These are phyloP conservation scores for Rhodosporidiobolus odoratus DNA, from an alignment of 768 basidiomycete genomes.

Conservation along the genomic window DNA sequence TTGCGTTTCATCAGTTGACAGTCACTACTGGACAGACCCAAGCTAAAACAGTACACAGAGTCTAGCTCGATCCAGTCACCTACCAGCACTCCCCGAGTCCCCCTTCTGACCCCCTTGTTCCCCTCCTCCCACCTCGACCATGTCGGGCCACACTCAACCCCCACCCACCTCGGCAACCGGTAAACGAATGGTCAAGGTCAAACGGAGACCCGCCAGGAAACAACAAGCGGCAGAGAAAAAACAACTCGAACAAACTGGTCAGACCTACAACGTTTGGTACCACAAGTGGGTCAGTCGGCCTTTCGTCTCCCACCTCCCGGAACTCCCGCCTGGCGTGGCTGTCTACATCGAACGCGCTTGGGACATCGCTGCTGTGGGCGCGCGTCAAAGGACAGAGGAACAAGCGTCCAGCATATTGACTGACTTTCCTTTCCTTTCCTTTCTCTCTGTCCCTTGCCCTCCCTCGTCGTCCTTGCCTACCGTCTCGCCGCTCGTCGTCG, in stretches of 20 bases:
- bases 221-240: constrained; percentile 39
- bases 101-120: background rate
- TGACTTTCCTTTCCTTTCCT: no score
- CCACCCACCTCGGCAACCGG: background rate
- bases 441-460: background rate
- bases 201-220: constrained; percentile 42
- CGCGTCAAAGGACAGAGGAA: no score
- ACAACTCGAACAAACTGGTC: constrained; percentile 29
- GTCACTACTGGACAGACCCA: no score
- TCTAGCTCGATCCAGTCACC: no score
- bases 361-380: no score
- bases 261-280: constrained; percentile 73
- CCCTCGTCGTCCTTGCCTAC: background rate
- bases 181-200: constrained; percentile 41
- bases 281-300: constrained; percentile 72
- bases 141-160: background rate
- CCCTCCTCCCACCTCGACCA: background rate
- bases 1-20: no score
- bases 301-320: background rate
- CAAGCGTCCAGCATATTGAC: no score
- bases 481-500: background rate
- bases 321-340: no score
- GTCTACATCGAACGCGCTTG: no score
- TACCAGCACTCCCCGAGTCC: background rate
- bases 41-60: no score